Evolutionary conservation across 306 rosid species (phyloP), one percentile per base, ranked within the genome.

Genomic region (Vicia sativa): DNA sequence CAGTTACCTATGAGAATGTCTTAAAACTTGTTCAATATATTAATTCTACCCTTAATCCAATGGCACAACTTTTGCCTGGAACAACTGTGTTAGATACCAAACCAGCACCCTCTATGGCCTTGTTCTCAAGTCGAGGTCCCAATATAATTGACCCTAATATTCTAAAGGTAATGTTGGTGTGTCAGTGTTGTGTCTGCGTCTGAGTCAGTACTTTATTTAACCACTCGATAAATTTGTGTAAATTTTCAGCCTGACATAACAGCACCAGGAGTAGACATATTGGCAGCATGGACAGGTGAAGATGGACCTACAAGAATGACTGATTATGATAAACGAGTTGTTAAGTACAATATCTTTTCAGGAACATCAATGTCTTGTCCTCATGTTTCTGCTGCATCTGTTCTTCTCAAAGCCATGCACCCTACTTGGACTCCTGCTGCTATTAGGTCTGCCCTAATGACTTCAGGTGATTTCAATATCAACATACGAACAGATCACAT

Each of bases 361-460:
- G 99, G 99, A 42, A 93, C 99, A 38, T 93, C 99, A 26, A 93
- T 93, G 99, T 82, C 99, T 28, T 88, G 97, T 68, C 97, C 99
- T 79, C 99, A 93, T 60, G 82, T 93, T 54, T 52, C 95, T 41
- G 99, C 89, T 15, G 83, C 89, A 1, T 87, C 89, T 0, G 84
- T 85, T 45, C 97, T 93, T 74, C 85, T 93, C 66, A 87, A 86
- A 70, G 91, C 97, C 61, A 82, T 84, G 12, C 87, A 90, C 77
- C 99, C 99, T 1, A 69, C 84, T 44, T 93, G 99, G 99, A 85
- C 82, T 73, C 62, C 79, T 58, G 97, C 99, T 35, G 97, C 97
- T 57, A 85, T 93, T 62, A 89, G 85, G 80, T 93, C 97, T 65
- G 95, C 97, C 46, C 81, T 90, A 56, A 90, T 93, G 79, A 90